Evolutionary conservation across 768 basidiomycete species (phyloP), one percentile per base, ranked within the genome.

Genomic region (Lactarius sanguifluus): DNA sequence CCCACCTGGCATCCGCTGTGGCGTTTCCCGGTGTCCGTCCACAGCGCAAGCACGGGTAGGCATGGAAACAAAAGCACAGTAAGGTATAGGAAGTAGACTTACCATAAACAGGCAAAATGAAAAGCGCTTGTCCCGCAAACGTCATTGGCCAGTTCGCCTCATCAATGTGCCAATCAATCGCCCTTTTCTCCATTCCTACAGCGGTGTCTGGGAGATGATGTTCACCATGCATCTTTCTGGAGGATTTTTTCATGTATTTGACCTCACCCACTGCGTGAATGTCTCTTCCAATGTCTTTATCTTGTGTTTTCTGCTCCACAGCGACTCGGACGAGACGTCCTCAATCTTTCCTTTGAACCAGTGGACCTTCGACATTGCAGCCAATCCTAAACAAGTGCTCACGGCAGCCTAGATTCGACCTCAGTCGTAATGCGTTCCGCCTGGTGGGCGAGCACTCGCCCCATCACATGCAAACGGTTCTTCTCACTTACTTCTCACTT

Each of bases 141-240:
- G 83, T 85, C 47, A 73, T 90, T 34, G 90, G 90, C 76, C 72
- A 87, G 89, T 90, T 73, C 79, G 88, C 84, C 13, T 40, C 50
- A 25, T 58, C 9, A 6, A 23, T 68, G 59, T 61, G 60, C 45
- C 50, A 40, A 43, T 62, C 13, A 38, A 36, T 36, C 34, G n/a
- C 54, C 10, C 30, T 56, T 12, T 54, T 36, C 36, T 36, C 5
- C 15, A 16, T 15, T 15, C 6, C 62, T 59, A 3, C 56, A 90
- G 89, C 67, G 89, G 90, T 70, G 82, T 86, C 25, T 88, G 88
- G 87, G 88, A 90, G 73, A 84, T 82, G 20, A 75, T 80, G 61
- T 84, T 83, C 69, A 79, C 80, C 63, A 79, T 81, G 59, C 82
- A 84, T 59, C 77, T 85, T 12, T 84, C 82, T 65, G 81, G 82